These are phyloP conservation scores for Lactarius sanguifluus DNA, from an alignment of 768 basidiomycete genomes.

Conservation along the genomic window DNA sequence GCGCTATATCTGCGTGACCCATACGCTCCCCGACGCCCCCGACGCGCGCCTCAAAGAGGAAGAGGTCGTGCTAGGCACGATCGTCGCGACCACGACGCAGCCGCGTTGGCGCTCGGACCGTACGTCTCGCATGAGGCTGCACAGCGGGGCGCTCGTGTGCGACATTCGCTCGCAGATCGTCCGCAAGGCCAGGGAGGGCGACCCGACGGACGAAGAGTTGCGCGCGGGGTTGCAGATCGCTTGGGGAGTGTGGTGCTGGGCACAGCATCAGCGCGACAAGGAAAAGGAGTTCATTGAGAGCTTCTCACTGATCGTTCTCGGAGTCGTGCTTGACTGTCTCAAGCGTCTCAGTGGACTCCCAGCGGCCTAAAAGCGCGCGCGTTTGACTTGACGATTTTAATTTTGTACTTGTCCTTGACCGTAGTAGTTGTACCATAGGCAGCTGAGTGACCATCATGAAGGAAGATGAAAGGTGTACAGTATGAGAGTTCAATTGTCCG, in stretches of 20 bases:
- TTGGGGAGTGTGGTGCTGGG: conserved; percentile 67
- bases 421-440: too few species aligned
- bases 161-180: conserved; percentile 46
- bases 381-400: background rate
- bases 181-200: background rate
- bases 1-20: conserved; percentile 67
- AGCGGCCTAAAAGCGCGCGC: background rate
- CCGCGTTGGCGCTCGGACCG: conserved; percentile 58
- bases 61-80: conserved; percentile 75
- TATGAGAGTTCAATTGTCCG: too few species aligned
- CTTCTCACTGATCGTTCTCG: conserved; percentile 66
- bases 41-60: conserved; percentile 62
- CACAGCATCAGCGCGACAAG: conserved; percentile 39
- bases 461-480: too few species aligned
- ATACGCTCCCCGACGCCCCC: conserved; percentile 58
- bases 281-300: conserved; percentile 44
- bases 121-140: conserved; percentile 61
- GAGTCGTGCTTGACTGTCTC: conserved; percentile 22
- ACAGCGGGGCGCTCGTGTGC: conserved; percentile 52
- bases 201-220: conserved; percentile 27
- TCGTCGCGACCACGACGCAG: conserved; percentile 67
- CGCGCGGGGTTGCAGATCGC: conserved; percentile 47
- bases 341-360: background rate
- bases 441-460: too few species aligned
- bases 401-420: too few species aligned